Percentiles rank a stretch among this genome's conserved stretches.
phyloP scores from a whole-genome alignment of 345 rosid genomes.

The Eucalyptus cladocalyx region DNA sequence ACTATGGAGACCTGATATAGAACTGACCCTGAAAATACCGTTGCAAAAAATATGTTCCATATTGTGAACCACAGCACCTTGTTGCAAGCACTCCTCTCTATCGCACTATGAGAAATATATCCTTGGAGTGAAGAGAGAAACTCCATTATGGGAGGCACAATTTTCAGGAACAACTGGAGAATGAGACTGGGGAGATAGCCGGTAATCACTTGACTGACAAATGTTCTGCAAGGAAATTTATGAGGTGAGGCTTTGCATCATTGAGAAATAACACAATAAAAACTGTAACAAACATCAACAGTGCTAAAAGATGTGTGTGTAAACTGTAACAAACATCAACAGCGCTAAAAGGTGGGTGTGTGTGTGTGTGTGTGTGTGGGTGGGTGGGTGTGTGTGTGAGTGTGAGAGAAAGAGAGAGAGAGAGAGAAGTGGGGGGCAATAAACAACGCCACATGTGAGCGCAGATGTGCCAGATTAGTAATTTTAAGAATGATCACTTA shows the following conservation, averaged over 20 bases:
- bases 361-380: background rate
- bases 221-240: constrained; percentile 47
- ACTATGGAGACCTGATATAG: constrained; percentile 46
- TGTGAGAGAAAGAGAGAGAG: background rate
- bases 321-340: too few species aligned
- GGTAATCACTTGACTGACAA: constrained; percentile 62
- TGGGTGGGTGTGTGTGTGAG: fast-evolving
- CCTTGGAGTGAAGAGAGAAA: constrained; percentile 94
- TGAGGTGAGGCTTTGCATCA: background rate
- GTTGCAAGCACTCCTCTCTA: constrained; percentile 86
- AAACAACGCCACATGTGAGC: background rate
- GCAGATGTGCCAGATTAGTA: background rate
- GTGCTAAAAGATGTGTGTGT: background rate
- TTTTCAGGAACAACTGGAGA: constrained; percentile 66
- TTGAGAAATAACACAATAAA: background rate
- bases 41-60: constrained; percentile 93
- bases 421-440: background rate
- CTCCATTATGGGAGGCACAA: constrained; percentile 86
- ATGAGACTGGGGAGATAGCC: constrained; percentile 96
- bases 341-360: too few species aligned
- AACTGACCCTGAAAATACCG: constrained; percentile 83
- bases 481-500: constrained; percentile 14
- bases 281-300: background rate
- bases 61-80: constrained; percentile 93
- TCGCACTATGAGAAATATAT: constrained; percentile 67